phyloP scores from a whole-genome alignment of 2,329 filamentous ascomycete genomes.

The Neopestalotiopsis sp. region DNA sequence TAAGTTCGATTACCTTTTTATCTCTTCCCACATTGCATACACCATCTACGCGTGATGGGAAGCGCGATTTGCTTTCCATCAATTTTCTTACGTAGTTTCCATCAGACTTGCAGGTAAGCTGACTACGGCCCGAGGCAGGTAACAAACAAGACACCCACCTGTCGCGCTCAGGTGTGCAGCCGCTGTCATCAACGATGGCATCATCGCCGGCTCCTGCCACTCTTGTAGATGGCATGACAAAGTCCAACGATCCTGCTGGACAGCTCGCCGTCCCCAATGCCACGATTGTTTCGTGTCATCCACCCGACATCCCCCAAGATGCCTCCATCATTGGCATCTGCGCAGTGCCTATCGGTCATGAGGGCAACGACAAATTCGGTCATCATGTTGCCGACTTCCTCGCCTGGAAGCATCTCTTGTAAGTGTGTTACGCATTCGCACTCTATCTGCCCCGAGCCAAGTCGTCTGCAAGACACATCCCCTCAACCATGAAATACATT shows the following conservation, averaged over 20 bases:
- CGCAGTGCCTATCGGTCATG: constrained; percentile 29
- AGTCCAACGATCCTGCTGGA: background rate
- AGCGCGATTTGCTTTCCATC: background rate
- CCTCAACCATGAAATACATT: background rate
- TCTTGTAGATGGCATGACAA: background rate
- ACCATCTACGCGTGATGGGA: background rate
- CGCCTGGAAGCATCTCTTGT: constrained; percentile 33
- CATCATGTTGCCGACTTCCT: constrained; percentile 37
- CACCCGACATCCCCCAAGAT: constrained; percentile 13
- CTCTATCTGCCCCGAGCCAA: background rate
- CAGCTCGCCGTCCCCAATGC: background rate
- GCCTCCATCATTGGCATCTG: constrained; percentile 32
- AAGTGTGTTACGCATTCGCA: background rate
- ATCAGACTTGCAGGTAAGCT: background rate
- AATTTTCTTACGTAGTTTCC: background rate
- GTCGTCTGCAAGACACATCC: background rate
- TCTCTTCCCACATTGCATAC: background rate
- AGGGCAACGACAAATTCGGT: constrained; percentile 31
- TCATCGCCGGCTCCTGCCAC: background rate
- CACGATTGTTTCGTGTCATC: constrained; percentile 15
- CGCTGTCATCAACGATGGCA: background rate
- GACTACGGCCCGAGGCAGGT: background rate
- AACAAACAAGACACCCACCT: background rate
- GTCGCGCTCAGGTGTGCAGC: background rate
- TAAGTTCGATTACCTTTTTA: too few species aligned